Conservation (phyloP, 352 stramenopile species). For the Phytophthora litchii region DNA sequence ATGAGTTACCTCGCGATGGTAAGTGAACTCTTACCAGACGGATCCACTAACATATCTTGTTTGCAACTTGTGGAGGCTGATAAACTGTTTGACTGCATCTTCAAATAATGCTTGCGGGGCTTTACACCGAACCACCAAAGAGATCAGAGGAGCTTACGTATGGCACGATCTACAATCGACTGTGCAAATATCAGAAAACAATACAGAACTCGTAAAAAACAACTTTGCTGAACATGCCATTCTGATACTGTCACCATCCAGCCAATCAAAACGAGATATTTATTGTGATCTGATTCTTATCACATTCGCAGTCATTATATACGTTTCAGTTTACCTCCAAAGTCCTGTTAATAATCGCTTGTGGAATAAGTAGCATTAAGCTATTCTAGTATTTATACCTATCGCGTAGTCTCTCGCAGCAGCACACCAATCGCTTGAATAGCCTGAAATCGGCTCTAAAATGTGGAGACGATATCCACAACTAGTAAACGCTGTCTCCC, state of each 20-base stretch:
- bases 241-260: not conserved
- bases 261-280: not conserved
- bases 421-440: too few relatives aligned
- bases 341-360: too few relatives aligned
- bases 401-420: too few relatives aligned
- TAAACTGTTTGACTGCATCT: not conserved
- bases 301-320: not conserved
- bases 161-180: not conserved
- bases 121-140: not conserved
- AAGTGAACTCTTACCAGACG: not conserved
- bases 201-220: not conserved
- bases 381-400: too few relatives aligned
- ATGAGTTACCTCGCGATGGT: not conserved
- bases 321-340: not conserved
- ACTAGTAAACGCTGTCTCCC: too few relatives aligned
- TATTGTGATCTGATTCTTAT: slow-evolving; percentile 1
- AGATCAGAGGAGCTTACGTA: not conserved
- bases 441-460: too few relatives aligned
- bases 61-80: not conserved
- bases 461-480: too few relatives aligned
- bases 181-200: not conserved
- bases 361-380: too few relatives aligned
- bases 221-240: not conserved
- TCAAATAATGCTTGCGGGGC: not conserved
- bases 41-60: not conserved